Base-by-base conservation (phyloP, 192 early-diverging fungal species). In the Mycoemilia scoparia region DNA sequence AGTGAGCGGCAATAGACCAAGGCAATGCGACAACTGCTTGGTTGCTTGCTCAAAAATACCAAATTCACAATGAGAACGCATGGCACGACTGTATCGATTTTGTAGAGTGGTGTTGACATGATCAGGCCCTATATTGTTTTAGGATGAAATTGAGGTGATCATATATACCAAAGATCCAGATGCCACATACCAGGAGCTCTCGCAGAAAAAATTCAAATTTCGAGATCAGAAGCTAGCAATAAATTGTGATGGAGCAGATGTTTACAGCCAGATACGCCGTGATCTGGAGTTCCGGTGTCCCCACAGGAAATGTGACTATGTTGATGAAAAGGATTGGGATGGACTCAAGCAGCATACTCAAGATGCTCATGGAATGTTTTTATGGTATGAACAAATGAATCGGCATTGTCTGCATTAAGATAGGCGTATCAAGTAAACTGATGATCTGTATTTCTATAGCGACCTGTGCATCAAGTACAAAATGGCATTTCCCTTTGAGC, bases 401-500 rank as follows among this genome's bases (percentile, higher is more conserved):
- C 12, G 26, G 20, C 14, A 19, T 25, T 2, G 17, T 44, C 21
- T n/a, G 5, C 17, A 15, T 14, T 7, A 13, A 11, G 12, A 13
- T 31, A 34, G 5, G 33, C 26, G 18, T 4, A 33, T 27, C 32
- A 7, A 34, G 21, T 47, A 22, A 26, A 5, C 29, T 25, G 38
- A 84, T n/a, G n/a, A n/a, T n/a, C n/a, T n/a, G n/a, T n/a, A n/a
- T n/a, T n/a, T n/a, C n/a, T n/a, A n/a, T n/a, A n/a, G 92, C 39
- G 84, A 97, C 32, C 55, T 93, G 21, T 97, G 92, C 44, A 70
- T 74, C 11, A 67, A 70, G 8, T 62, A 82, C 58, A 93, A 96
- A 57, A 91, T 82, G 59, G 71, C 88, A 7, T 97, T 97, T 57
- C 68, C 82, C 0, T 79, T 89, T 54, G 92, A 97, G 46, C 88